Evolutionary conservation across 1,139 yeast genomes (phyloP).

Genomic region (Lodderomyces metapsilosis): DNA sequence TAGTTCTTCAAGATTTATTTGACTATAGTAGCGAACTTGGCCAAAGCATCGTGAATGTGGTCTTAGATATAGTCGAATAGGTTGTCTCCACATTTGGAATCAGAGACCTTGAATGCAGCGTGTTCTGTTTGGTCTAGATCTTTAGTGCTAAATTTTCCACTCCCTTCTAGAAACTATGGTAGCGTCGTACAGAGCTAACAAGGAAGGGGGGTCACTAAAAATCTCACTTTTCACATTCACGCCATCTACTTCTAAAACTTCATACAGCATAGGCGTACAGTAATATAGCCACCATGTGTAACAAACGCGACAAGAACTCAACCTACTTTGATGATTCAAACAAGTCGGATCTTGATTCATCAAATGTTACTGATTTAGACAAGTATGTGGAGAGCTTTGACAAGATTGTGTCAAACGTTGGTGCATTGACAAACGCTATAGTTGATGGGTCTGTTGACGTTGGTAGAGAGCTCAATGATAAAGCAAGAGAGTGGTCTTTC

Average conservation of each 20-base stretch:
- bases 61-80: neutral
- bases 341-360: neutral
- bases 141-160: no score
- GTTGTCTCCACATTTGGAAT: neutral
- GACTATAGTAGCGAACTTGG: neutral
- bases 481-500: slow-evolving; percentile 20
- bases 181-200: neutral
- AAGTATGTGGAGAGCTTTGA: slow-evolving; percentile 20
- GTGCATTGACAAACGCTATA: slow-evolving; percentile 12
- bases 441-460: slow-evolving; percentile 26
- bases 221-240: no score
- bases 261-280: no score
- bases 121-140: no score
- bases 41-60: neutral
- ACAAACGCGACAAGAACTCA: neutral
- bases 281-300: slow-evolving; percentile 2
- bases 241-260: no score
- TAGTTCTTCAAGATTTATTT: neutral
- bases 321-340: slow-evolving; percentile 1
- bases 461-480: slow-evolving; percentile 23
- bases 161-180: neutral
- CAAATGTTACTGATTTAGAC: slow-evolving; percentile 17
- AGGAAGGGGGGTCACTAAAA: neutral
- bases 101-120: neutral
- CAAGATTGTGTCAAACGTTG: slow-evolving; percentile 17